Percentiles rank a stretch among this genome's conserved stretches.
phyloP scores from a whole-genome alignment of 345 rosid species.

The Eucalyptus leucophloia region DNA sequence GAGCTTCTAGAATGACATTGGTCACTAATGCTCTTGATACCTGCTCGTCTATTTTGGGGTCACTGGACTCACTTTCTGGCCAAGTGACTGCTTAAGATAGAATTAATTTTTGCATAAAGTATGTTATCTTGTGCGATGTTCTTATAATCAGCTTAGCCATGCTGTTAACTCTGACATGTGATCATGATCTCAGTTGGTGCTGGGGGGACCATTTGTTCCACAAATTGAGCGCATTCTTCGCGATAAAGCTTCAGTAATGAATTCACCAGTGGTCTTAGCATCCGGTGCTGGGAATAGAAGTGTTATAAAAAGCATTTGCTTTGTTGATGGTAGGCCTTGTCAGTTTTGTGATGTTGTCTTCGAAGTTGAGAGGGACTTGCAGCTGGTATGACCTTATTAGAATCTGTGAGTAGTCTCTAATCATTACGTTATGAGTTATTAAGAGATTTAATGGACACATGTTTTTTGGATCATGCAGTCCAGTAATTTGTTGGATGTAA shows the following conservation, averaged over 20 bases:
- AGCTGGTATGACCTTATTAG: conserved; percentile 26
- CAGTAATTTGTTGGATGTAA: conserved; percentile 44
- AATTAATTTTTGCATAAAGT: neutral
- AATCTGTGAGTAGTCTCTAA: neutral
- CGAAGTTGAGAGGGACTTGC: conserved; percentile 25
- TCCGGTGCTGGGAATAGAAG: conserved; percentile 40
- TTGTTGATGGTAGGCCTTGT: conserved; percentile 27
- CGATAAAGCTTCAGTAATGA: conserved; percentile 46
- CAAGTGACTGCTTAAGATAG: neutral
- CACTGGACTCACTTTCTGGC: neutral
- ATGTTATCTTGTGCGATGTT: neutral
- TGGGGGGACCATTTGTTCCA: conserved; percentile 89
- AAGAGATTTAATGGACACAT: neutral
- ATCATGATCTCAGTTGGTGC: conserved; percentile 27
- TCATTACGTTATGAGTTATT: neutral
- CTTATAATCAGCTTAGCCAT: neutral
- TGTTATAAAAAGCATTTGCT: conserved; percentile 29
- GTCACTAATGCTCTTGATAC: neutral
- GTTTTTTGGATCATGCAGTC: conserved; percentile 20
- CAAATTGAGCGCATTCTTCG: conserved; percentile 54
- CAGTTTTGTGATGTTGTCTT: conserved; percentile 54
- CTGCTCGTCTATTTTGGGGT: neutral
- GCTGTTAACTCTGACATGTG: neutral
- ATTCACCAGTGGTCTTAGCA: conserved; percentile 45
- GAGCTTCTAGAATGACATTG: neutral